Evolutionary conservation across 352 stramenopile genomes (phyloP).

Genomic region (Globisporangium viniferum): DNA sequence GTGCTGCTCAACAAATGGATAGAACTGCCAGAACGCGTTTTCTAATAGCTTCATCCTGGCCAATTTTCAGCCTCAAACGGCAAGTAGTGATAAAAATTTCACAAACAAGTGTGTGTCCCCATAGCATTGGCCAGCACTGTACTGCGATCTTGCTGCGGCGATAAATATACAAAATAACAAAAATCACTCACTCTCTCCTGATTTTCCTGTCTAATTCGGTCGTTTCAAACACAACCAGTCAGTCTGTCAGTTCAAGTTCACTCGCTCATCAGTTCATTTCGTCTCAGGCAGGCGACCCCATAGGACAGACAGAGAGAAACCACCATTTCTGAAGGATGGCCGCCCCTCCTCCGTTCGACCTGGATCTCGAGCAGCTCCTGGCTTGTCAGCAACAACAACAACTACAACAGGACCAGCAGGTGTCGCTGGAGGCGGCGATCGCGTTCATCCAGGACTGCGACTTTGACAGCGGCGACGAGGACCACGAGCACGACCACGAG

Average conservation of each 20-base stretch:
- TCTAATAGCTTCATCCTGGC: no score
- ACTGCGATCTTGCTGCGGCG: no score
- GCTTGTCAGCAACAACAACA: not conserved
- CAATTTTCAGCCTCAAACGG: no score
- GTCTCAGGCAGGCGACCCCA: not conserved
- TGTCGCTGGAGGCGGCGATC: slow-evolving; percentile 11
- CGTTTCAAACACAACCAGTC: not conserved
- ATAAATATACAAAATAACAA: no score
- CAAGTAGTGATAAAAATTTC: no score
- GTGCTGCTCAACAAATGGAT: no score
- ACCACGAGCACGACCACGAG: not conserved
- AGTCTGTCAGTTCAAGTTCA: not conserved
- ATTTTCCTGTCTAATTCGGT: not conserved
- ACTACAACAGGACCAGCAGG: not conserved
- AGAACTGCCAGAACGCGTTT: no score
- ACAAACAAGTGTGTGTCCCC: no score
- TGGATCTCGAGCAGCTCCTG: not conserved
- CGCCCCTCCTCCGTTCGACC: not conserved
- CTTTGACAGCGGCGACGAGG: not conserved
- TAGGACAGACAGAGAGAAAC: not conserved
- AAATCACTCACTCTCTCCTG: no score
- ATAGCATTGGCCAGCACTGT: no score
- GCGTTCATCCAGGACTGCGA: slow-evolving; percentile 10
- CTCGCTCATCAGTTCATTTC: not conserved
- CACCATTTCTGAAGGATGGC: not conserved